Evolutionary conservation across 805 yeast genomes (phyloP).

Genomic region (Helenozyma rhizophorensis): DNA sequence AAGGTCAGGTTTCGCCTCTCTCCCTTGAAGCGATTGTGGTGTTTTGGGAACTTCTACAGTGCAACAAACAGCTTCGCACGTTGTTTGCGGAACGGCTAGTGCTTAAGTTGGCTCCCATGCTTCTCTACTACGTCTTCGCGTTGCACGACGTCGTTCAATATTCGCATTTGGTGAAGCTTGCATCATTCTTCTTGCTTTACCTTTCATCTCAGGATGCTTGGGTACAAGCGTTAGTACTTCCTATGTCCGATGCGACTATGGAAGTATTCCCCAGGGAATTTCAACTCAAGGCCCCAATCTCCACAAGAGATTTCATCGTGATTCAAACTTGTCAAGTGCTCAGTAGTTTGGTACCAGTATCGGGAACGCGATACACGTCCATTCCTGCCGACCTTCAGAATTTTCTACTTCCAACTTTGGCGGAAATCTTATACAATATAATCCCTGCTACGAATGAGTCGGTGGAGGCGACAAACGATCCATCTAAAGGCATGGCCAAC

Average conservation of each 20-base stretch:
- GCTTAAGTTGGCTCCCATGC: slow-evolving; percentile 48
- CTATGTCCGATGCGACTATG: slow-evolving; percentile 41
- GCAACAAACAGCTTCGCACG: slow-evolving; percentile 56
- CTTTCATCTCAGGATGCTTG: slow-evolving; percentile 40
- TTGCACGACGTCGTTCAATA: slow-evolving; percentile 38
- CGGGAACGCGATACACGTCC: slow-evolving; percentile 7
- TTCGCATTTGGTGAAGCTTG: slow-evolving; percentile 43
- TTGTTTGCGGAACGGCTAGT: slow-evolving; percentile 38
- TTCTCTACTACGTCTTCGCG: slow-evolving; percentile 55
- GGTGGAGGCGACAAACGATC: slow-evolving; percentile 14
- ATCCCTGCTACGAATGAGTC: slow-evolving; percentile 32
- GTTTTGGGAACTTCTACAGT: slow-evolving; percentile 73
- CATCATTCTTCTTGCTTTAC: slow-evolving; percentile 49
- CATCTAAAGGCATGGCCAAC: slow-evolving; percentile 23
- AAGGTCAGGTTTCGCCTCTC: slow-evolving; percentile 36
- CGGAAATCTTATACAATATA: slow-evolving; percentile 60
- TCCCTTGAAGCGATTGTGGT: slow-evolving; percentile 56
- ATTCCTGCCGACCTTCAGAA: slow-evolving; percentile 25
- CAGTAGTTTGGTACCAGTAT: slow-evolving; percentile 21
- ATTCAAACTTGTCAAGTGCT: slow-evolving; percentile 42
- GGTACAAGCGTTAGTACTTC: slow-evolving; percentile 38
- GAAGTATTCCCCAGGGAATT: slow-evolving; percentile 51
- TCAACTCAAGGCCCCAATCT: slow-evolving; percentile 41
- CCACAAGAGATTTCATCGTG: slow-evolving; percentile 62
- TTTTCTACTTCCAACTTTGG: slow-evolving; percentile 40